Conservation (phyloP, 1,284 basidiomycete species). For the Pascua guehoae region DNA sequence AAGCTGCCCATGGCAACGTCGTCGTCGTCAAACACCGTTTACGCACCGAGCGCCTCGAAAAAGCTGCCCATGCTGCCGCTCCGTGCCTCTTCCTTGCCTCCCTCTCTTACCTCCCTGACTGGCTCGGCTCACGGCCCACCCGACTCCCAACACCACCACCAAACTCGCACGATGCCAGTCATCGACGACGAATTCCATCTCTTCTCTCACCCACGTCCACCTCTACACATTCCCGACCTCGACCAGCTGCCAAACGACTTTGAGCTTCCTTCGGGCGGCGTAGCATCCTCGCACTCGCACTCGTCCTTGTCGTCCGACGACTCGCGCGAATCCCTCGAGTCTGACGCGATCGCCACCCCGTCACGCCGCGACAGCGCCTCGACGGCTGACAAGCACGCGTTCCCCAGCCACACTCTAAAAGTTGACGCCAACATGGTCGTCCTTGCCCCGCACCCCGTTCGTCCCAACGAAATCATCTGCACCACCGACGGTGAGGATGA, state of each 20-base stretch:
- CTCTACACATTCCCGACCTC: background rate
- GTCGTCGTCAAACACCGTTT: too few relatives aligned
- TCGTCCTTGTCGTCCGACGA: background rate
- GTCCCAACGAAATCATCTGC: background rate
- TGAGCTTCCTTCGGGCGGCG: background rate
- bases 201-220: background rate
- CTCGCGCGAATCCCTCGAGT: slow-evolving; percentile 5
- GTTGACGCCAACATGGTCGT: too few relatives aligned
- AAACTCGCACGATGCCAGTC: background rate
- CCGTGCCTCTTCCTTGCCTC: too few relatives aligned
- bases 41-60: too few relatives aligned
- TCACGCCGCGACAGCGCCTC: slow-evolving; percentile 5
- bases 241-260: background rate
- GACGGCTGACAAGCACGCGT: background rate
- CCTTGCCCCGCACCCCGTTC: too few relatives aligned
- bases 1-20: too few relatives aligned
- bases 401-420: too few relatives aligned
- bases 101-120: too few relatives aligned
- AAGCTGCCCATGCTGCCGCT: too few relatives aligned
- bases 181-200: background rate
- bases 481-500: slow-evolving; percentile 13
- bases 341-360: slow-evolving; percentile 5
- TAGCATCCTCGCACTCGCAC: background rate
- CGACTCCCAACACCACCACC: background rate
- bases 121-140: too few relatives aligned